Evolutionary conservation across 177 flowering plant species (phyloP), one percentile per base, ranked within the genome.

Genomic region (Vitis hybrid): DNA sequence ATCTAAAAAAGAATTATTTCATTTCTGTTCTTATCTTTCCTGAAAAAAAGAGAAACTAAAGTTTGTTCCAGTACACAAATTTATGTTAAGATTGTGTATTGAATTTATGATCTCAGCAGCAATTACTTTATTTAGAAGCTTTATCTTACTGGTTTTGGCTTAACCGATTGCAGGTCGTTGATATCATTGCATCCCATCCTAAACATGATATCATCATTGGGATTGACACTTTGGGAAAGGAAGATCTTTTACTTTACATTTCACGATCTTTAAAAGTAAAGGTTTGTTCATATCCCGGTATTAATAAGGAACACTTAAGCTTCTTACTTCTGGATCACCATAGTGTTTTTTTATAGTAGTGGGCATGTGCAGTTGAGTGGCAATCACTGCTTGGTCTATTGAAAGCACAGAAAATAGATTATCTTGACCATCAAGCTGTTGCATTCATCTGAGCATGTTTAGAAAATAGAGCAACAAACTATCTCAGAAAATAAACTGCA

Each of bases 141-240:
- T 5, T 6, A 24, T 2, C 27, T n/a, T 30, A 24, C 27, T 52
- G 11, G 11, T 11, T 27, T 66, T 11, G 30, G 35, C 52, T 52
- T 40, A 4, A 52, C 56, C 17, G 54, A 49, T 24, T 59, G 64
- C 85, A 93, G 98, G 86, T 90, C 75, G 83, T 89, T 72, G 86
- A 89, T 72, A 77, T 91, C 70, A 91, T 91, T 78, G 72, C 70
- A 15, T 78, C 90, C 50, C 87, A 93, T 82, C 98, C 97, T 73
- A 72, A 87, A 1, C 91, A 89, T 74, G 93, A 91, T 19, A 74
- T 93, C 52, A 73, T 93, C 68, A 91, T 93, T 70, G 96, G 89
- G 57, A 79, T 93, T 68, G 87, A 91, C 75, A 61, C 84, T 11
- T 79, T 94, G 77, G 98, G 98, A 50, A 94, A 94, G 77, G 98